phyloP scores from a whole-genome alignment of 371 early-diverging fungal genomes.

The Zopfochytrium polystomum region DNA sequence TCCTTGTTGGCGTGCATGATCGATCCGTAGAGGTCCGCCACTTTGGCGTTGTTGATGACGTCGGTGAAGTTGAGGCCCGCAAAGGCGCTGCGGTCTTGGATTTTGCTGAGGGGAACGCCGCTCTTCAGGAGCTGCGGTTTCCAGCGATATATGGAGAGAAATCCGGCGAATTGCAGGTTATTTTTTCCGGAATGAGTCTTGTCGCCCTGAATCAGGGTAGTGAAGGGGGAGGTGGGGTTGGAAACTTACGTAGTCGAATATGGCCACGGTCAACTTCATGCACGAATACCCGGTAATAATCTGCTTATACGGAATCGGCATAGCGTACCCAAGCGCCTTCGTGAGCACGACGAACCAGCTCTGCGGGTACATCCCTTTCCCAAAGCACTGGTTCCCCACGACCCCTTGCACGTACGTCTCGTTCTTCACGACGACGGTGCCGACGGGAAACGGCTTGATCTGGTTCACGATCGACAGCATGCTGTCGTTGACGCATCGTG shows the following conservation, averaged over 20 bases:
- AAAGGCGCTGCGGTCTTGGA: neutral
- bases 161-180: too few relatives aligned
- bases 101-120: neutral
- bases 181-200: neutral
- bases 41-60: neutral
- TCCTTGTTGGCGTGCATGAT: neutral
- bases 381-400: neutral
- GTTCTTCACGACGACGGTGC: neutral
- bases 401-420: neutral
- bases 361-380: neutral
- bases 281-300: neutral
- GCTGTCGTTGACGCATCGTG: too few relatives aligned
- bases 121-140: too few relatives aligned
- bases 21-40: neutral
- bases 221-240: neutral
- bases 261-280: neutral
- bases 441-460: neutral
- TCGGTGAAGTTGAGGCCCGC: neutral
- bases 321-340: too few relatives aligned
- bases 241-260: neutral
- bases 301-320: too few relatives aligned
- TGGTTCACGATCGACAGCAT: neutral
- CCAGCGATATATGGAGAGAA: neutral
- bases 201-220: neutral
- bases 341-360: too few relatives aligned